Evolutionary conservation across 441 rosid genomes (phyloP).

Genomic region (Populus hybrid): DNA sequence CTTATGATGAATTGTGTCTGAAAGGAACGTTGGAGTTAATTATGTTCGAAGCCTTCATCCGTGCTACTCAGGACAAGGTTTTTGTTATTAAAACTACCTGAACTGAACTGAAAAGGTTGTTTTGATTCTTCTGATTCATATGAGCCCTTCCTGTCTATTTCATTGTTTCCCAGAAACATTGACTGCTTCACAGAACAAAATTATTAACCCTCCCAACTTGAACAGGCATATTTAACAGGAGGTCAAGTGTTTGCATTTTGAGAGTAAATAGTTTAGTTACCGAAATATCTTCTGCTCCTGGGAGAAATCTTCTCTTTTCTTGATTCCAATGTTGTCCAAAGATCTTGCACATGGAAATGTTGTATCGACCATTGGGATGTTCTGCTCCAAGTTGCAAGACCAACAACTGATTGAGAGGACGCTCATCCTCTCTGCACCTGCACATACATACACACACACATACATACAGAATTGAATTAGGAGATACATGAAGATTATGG

Average conservation of each 20-base stretch:
- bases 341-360: slow-evolving; percentile 37
- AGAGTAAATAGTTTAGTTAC: slow-evolving; percentile 17
- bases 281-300: slow-evolving; percentile 27
- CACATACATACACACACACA: background rate
- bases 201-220: background rate
- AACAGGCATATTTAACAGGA: slow-evolving; percentile 7
- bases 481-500: background rate
- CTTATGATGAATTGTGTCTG: slow-evolving; percentile 41
- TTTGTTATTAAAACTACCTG: slow-evolving; percentile 30
- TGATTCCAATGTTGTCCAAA: slow-evolving; percentile 47
- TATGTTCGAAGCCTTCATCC: background rate
- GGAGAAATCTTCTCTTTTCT: slow-evolving; percentile 32
- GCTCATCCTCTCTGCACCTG: slow-evolving; percentile 81
- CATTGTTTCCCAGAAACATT: slow-evolving; percentile 13
- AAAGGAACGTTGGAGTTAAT: background rate
- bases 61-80: background rate
- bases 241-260: background rate
- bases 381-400: slow-evolving; percentile 54
- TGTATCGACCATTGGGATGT: slow-evolving; percentile 33
- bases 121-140: slow-evolving; percentile 28
- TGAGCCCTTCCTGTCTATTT: slow-evolving; percentile 17
- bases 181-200: slow-evolving; percentile 25
- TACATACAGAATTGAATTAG: background rate
- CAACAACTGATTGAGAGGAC: slow-evolving; percentile 60
- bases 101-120: slow-evolving; percentile 26